phyloP scores from a whole-genome alignment of 768 basidiomycete genomes.

The Lanmaoa rubissima region DNA sequence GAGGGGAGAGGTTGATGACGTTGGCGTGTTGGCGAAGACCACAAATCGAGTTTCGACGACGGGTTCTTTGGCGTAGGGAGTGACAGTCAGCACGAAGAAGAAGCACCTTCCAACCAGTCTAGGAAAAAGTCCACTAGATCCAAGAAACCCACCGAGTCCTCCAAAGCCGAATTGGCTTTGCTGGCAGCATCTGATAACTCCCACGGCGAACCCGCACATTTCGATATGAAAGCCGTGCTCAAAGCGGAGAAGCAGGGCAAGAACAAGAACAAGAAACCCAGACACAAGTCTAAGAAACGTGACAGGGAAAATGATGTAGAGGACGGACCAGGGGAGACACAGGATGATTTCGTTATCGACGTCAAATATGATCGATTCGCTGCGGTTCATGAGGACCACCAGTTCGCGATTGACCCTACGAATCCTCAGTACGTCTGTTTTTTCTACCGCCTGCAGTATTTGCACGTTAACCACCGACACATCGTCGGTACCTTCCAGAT shows the following conservation, averaged over 20 bases:
- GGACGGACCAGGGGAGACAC: conserved; percentile 59
- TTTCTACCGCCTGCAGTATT: background rate
- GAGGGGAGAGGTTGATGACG: conserved; percentile 25
- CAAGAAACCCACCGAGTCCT: conserved; percentile 19
- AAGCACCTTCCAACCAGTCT: conserved; percentile 17
- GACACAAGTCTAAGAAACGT: conserved; percentile 24
- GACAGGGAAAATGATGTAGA: conserved; percentile 31
- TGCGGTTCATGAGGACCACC: conserved; percentile 82
- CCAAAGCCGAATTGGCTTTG: conserved; percentile 61
- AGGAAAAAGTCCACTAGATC: conserved; percentile 24
- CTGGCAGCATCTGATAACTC: conserved; percentile 57
- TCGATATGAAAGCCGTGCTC: conserved; percentile 85
- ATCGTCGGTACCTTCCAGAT: conserved; percentile 45
- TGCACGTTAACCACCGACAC: background rate
- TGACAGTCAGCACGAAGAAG: conserved; percentile 28
- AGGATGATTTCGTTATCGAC: conserved; percentile 81
- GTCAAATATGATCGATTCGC: conserved; percentile 87
- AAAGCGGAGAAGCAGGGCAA: conserved; percentile 74
- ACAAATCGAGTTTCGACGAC: conserved; percentile 40
- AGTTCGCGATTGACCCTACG: conserved; percentile 93
- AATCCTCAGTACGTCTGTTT: conserved; percentile 78
- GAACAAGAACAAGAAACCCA: conserved; percentile 45
- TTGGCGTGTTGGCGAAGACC: conserved; percentile 16
- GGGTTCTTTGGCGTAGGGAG: conserved; percentile 69
- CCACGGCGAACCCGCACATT: conserved; percentile 65